Percentiles rank a stretch among this genome's conserved stretches.
phyloP scores from a whole-genome alignment of 495 filamentous ascomycete genomes.

The Aspergillus funiculosus region DNA sequence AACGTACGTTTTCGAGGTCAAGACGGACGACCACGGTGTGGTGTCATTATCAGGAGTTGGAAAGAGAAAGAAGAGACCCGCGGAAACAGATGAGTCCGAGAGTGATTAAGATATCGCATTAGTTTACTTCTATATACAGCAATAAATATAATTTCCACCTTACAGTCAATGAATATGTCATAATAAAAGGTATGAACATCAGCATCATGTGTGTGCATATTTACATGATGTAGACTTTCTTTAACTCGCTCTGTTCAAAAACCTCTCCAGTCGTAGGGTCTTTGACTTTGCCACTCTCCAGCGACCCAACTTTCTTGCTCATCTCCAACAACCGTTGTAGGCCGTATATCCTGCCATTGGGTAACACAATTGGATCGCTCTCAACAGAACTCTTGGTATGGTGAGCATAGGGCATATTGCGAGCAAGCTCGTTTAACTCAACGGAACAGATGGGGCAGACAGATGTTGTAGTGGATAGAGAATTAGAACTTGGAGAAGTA shows the following conservation, averaged over 20 bases:
- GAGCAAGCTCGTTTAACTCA: constrained; percentile 86
- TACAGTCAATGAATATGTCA: not conserved
- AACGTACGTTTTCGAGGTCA: constrained; percentile 72
- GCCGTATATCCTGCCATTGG: constrained; percentile 83
- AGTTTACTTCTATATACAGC: not conserved
- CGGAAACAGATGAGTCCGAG: constrained; percentile 41
- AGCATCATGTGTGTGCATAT: not conserved
- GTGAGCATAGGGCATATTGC: constrained; percentile 85
- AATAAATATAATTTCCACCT: not conserved
- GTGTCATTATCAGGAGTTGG: not conserved
- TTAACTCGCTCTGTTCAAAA: constrained; percentile 54
- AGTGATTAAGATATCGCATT: constrained; percentile 22
- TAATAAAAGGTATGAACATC: not conserved
- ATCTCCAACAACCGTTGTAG: constrained; percentile 65
- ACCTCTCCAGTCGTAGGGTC: constrained; percentile 73
- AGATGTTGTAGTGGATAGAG: constrained; percentile 52
- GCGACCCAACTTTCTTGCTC: constrained; percentile 56
- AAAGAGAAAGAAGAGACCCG: constrained; percentile 37
- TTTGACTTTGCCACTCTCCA: constrained; percentile 58
- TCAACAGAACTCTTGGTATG: constrained; percentile 91
- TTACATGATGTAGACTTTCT: constrained; percentile 86
- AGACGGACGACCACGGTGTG: constrained; percentile 41
- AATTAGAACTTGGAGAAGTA: constrained; percentile 53
- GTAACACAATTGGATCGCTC: constrained; percentile 76
- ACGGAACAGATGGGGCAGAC: constrained; percentile 94